Base-by-base conservation (phyloP, 78 protist species). In the Pigoraptor vietnamica region DNA sequence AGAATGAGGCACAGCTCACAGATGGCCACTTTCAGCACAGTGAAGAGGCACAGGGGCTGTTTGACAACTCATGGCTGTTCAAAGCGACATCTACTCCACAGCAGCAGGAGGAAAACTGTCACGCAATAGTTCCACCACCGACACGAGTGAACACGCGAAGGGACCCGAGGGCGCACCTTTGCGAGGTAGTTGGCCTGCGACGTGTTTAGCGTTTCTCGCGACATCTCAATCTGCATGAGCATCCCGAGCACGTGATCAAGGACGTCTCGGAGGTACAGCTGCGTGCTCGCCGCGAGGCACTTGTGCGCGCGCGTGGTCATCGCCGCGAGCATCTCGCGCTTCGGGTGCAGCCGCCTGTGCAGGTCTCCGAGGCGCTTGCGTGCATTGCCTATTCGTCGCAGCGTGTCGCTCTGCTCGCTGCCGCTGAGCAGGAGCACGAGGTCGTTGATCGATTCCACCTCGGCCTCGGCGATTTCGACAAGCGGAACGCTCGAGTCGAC, bases 381-480 rank as follows among this genome's bases (percentile, higher is more conserved):
- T 56, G 82, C 40, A 2, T 67, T 14, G 84, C 84, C 93, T 25
- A 89, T 84, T 32, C 93, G 36, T 0, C 89, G 37, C 35, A 92
- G 79, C 1, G 35, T 14, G 81, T 92, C 93, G 21, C n/a, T 92
- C 38, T 40, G 83, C 9, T 92, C 93, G 38, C 29, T 9, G 82
- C 38, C 38, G 37, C 88, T 36, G 37, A 92, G 81, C n/a, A 24
- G 1, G 23, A 87, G 24, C 38, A 92, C 39, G n/a, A 92, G 33
- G 9, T 92, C 93, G 88, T 92, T 92, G 9, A 92, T 81, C 23
- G 86, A n/a, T 23, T 92, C 93, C 36, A 87, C 89, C 35, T 92
- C 93, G 37, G 36, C 90, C 37, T 84, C 90, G 39, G 55, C 9
- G 1, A 34, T 23, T 9, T 87, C 38, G 1, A 87, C 90, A 1